Base-by-base conservation (phyloP, 805 yeast genomes). In the Lipomyces chichibuensis region DNA sequence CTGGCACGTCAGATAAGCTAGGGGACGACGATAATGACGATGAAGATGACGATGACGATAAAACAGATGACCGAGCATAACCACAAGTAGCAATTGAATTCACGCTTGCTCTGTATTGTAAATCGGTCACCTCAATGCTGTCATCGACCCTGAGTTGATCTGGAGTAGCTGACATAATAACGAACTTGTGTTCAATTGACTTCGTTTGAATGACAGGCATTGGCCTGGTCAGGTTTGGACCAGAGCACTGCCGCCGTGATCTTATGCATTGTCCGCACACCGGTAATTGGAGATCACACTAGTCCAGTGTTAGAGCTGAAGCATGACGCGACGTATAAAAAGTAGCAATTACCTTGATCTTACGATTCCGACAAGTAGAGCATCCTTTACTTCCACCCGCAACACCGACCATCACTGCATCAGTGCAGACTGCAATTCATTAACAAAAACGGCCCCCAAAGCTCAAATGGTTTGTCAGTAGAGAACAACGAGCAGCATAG, bases 321-420 rank as follows among this genome's bases (percentile, higher is more conserved):
- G 14, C 7, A 43, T 43, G 3, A 8, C 23, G 23, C 49, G 3
- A 43, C 49, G 6, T 17, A 43, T 43, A 43, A 8, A 43, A 37
- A 11, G 14, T 37, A 2, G 23, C 49, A n/a, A 6, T 43, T 43
- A 60, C 63, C 64, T 60, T 60, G 64, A 60, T 20, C 49, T 60
- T 60, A 20, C 63, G 63, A 11, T 39, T 57, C 7, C 60, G 17
- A 9, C 63, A 60, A 27, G 57, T 39, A 13, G 46, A 25, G 62
- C 63, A 60, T n/a, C 63, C 63, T 33, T 23, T 33, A n/a, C 63
- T 60, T n/a, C 63, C 63, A 11, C 63, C 63, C 11, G 63, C 29
- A 11, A 60, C 63, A n/a, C 63, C 63, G 14, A 60, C 63, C 63
- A 60, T 60, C 13, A 29, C 49, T n/a, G 49, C 11, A n/a, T 17